Evolutionary conservation across 2,329 filamentous ascomycete genomes (phyloP), one percentile per base, ranked within the genome.

Genomic region (Aspergillus piperis): DNA sequence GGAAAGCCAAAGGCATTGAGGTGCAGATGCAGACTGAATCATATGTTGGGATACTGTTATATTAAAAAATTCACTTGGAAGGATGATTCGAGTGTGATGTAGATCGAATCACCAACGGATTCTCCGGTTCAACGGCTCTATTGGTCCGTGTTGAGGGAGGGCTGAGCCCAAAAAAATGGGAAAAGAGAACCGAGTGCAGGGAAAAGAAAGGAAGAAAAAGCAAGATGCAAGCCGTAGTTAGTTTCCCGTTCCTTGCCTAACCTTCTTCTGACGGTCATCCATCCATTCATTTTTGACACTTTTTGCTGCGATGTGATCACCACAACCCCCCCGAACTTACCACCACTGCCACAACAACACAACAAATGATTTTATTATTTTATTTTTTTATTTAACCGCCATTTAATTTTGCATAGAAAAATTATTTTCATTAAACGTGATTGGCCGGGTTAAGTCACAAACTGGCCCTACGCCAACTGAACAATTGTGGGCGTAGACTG

Each of bases 21-120:
- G 62, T 63, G 54, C 57, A 25, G 39, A 38, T 58, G 41, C 19
- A 19, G 41, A 30, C 23, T 47, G 59, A 59, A 48, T 57, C 49
- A 60, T 64, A 60, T 55, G 63, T 64, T 63, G 66, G 32, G 60
- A 58, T 59, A 51, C 8, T 49, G n/a, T 50, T 50, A 30, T 50
- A 19, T 50, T 36, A 36, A 36, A 49, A 8, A 17, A 11, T 32
- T 19, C 19, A 3, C 25, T 21, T 36, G 32, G 25, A n/a, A 47
- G 39, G 61, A 55, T 58, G 59, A 56, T 65, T 59, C 49, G 44
- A 63, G 54, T 62, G 63, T 64, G 63, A 63, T 66, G 66, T 64
- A 66, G 61, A 62, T 63, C 61, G 55, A 61, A 62, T 69, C 66
- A 68, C 67, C 66, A 68, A 69, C 66, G 57, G 39, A 32, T 54